Evolutionary conservation across 139 green algal species (phyloP), one percentile per base, ranked within the genome.

Genomic region (Dunaliella primolecta): DNA sequence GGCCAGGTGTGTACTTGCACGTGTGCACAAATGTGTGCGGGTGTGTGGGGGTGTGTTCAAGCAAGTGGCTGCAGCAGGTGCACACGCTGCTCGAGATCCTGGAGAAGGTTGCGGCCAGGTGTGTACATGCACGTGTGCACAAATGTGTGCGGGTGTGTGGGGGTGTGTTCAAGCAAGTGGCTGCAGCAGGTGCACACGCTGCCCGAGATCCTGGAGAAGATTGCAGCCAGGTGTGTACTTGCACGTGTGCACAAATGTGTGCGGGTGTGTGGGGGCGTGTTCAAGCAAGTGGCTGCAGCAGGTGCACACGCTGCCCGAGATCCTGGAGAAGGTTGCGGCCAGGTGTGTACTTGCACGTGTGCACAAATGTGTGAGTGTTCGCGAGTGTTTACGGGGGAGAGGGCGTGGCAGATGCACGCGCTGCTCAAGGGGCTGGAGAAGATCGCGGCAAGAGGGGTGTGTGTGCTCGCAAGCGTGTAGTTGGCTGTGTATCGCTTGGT

Each of bases 181-280:
- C n/a, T n/a, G n/a, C n/a, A n/a, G n/a, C n/a, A n/a, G n/a, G 97
- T 99, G 89, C 96, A 99, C 93, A 99, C 97, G 64, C 92, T 99
- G 91, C 93, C 99, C 37, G 99, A 99, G 89, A 97, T 97, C 0
- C 92, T 99, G 88, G 97, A 99, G 88, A 99, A 99, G 91, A 99
- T 99, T 79, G 97, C 97, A 2, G 94, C 95, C 64, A 95, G 90
- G 90, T 93, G 79, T 1, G 85, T 23, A 21, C 1, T 30, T 1
- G 29, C 25, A 29, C n/a, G n/a, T n/a, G n/a, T n/a, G n/a, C n/a
- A n/a, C n/a, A n/a, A n/a, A n/a, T n/a, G n/a, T n/a, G n/a, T n/a
- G n/a, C n/a, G n/a, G n/a, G n/a, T n/a, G n/a, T n/a, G n/a, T n/a
- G n/a, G n/a, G n/a, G n/a, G 31, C 27, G 21, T 24, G 27, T 11